Percentiles rank a stretch among this genome's conserved stretches.
Evolutionary conservation across 306 rosid species (phyloP).

Genomic region (cucumber (Cucumis sativus)): DNA sequence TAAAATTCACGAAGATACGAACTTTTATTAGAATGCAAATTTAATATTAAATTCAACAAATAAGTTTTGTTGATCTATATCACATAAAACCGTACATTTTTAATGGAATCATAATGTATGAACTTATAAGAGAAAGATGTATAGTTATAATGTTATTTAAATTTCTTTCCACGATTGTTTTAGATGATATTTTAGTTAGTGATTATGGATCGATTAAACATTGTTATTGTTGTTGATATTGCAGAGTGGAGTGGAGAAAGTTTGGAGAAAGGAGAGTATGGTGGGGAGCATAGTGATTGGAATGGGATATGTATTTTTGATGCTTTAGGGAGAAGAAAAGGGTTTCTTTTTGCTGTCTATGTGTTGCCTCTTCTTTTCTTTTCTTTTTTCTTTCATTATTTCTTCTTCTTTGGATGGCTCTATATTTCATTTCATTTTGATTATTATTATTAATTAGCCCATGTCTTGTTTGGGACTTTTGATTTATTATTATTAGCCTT

Average conservation of each 20-base stretch:
- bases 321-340: background rate
- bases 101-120: no score
- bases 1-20: no score
- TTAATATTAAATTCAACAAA: no score
- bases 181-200: background rate
- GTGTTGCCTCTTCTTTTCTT: background rate
- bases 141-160: no score
- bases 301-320: conserved; percentile 40
- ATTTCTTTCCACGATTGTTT: no score
- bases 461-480: conserved; percentile 5
- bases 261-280: conserved; percentile 44
- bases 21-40: no score
- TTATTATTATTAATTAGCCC: background rate
- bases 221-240: background rate
- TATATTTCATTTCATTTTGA: background rate
- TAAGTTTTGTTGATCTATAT: no score
- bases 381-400: background rate
- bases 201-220: background rate
- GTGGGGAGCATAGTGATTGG: conserved; percentile 44
- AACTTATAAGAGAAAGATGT: no score
- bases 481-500: background rate
- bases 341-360: conserved; percentile 3
- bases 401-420: background rate
- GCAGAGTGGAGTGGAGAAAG: conserved; percentile 78
- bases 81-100: no score